phyloP scores from a whole-genome alignment of 2,329 filamentous ascomycete genomes.

The Penicillium glabrum region DNA sequence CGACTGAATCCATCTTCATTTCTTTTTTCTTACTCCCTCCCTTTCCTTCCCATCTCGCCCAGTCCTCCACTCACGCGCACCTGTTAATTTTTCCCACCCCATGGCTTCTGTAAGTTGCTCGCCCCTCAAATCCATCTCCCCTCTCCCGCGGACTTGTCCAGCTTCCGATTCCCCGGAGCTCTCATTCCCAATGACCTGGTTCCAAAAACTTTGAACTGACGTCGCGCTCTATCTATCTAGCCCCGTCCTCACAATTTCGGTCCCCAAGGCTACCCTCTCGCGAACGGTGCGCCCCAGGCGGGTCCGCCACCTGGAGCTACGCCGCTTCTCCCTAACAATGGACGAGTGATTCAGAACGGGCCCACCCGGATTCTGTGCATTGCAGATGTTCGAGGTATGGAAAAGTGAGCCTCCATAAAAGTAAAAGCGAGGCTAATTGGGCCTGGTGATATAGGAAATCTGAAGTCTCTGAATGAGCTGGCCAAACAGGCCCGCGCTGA shows the following conservation, averaged over 20 bases:
- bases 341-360: slow-evolving; percentile 50
- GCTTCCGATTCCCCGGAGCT: slow-evolving; percentile 17
- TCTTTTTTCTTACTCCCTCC: slow-evolving; percentile 4
- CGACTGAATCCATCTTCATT: slow-evolving; percentile 4
- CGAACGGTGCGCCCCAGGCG: slow-evolving; percentile 45
- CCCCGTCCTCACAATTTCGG: slow-evolving; percentile 47
- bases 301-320: slow-evolving; percentile 48
- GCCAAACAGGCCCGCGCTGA: slow-evolving; percentile 92
- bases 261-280: slow-evolving; percentile 45
- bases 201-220: slow-evolving; percentile 23
- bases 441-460: slow-evolving; percentile 68
- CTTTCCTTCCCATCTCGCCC: slow-evolving; percentile 10
- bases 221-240: slow-evolving; percentile 22
- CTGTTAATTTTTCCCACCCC: slow-evolving; percentile 19
- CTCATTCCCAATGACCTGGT: not conserved
- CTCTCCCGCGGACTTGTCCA: slow-evolving; percentile 16
- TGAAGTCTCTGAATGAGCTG: slow-evolving; percentile 92
- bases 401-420: not conserved
- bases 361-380: slow-evolving; percentile 50
- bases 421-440: slow-evolving; percentile 16
- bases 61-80: not conserved
- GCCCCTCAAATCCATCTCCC: slow-evolving; percentile 11
- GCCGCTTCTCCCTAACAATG: slow-evolving; percentile 52
- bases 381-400: slow-evolving; percentile 52
- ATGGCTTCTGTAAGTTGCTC: slow-evolving; percentile 50